phyloP scores from a whole-genome alignment of 306 rosid genomes.

The Gastrolobium bilobum region DNA sequence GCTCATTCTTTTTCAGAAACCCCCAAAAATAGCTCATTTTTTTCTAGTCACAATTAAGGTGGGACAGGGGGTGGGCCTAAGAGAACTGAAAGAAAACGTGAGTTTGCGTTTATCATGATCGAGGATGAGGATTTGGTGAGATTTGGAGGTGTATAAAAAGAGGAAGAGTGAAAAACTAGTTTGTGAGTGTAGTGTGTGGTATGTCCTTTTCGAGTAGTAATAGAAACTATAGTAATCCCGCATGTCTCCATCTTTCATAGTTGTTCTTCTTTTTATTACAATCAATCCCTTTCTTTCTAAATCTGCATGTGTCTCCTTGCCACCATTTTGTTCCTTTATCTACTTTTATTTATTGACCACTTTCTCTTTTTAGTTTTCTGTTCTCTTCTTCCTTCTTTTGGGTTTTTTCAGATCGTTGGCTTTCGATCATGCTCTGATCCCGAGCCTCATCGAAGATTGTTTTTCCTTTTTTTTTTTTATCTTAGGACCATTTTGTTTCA shows the following conservation, averaged over 20 bases:
- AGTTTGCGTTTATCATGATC: neutral
- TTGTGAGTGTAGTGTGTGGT: constrained; percentile 45
- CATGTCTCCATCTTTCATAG: neutral
- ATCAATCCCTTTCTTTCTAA: constrained; percentile 2
- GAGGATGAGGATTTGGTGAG: neutral
- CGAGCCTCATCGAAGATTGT: constrained; percentile 5
- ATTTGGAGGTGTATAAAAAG: constrained; percentile 11
- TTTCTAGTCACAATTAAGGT: no score
- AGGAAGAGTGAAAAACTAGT: constrained; percentile 23
- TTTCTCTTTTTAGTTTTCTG: no score
- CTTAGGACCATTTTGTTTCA: constrained; percentile 52
- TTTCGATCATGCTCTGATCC: constrained; percentile 23
- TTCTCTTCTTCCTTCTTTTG: neutral
- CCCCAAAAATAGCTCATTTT: no score
- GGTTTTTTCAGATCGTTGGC: constrained; percentile 1
- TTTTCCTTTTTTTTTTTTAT: neutral
- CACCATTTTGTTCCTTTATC: constrained; percentile 13
- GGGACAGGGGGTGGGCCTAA: neutral
- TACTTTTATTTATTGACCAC: neutral
- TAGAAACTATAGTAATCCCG: constrained; percentile 51
- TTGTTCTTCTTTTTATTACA: neutral
- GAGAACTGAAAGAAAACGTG: neutral
- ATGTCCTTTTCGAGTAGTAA: constrained; percentile 74
- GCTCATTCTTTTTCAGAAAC: no score
- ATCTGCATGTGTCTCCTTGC: constrained; percentile 64